Evolutionary conservation across 2,329 filamentous ascomycete species (phyloP).

Genomic region (Fusarium decemcellulare): DNA sequence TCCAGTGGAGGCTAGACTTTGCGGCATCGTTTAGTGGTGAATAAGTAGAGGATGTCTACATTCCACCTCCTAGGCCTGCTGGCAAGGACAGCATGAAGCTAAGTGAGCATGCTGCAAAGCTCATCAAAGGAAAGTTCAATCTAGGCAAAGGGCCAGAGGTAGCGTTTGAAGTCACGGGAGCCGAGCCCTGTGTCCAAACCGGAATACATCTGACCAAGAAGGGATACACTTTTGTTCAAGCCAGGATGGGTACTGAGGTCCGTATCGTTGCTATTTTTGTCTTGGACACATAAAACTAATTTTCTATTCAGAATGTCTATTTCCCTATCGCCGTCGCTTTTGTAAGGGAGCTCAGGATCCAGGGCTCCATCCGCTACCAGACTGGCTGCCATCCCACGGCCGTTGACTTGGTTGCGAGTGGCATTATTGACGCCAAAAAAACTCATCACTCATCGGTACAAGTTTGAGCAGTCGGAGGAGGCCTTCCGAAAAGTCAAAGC

Average conservation of each 20-base stretch:
- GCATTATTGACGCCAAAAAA: conserved; percentile 55
- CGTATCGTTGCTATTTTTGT: no score
- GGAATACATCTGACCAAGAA: conserved; percentile 58
- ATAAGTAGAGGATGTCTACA: neutral
- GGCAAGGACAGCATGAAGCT: neutral
- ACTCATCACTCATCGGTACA: conserved; percentile 52
- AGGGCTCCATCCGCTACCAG: conserved; percentile 5
- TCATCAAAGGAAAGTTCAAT: conserved; percentile 1
- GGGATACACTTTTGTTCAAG: conserved; percentile 64
- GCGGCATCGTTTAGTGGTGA: neutral
- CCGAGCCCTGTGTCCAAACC: conserved; percentile 59
- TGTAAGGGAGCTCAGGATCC: neutral
- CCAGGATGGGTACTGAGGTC: conserved; percentile 64
- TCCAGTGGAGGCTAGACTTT: neutral
- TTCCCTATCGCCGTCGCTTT: conserved; percentile 57
- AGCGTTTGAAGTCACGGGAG: conserved; percentile 51
- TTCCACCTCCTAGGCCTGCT: neutral
- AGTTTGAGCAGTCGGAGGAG: conserved; percentile 58
- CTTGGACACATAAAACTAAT: no score
- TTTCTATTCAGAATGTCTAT: neutral
- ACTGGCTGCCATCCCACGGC: conserved; percentile 8
- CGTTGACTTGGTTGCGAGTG: conserved; percentile 61
- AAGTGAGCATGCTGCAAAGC: neutral
- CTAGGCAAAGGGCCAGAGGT: neutral
- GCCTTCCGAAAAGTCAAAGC: conserved; percentile 52